Evolutionary conservation across 495 filamentous ascomycete genomes (phyloP).

Genomic region (Penicillium cinerascens): DNA sequence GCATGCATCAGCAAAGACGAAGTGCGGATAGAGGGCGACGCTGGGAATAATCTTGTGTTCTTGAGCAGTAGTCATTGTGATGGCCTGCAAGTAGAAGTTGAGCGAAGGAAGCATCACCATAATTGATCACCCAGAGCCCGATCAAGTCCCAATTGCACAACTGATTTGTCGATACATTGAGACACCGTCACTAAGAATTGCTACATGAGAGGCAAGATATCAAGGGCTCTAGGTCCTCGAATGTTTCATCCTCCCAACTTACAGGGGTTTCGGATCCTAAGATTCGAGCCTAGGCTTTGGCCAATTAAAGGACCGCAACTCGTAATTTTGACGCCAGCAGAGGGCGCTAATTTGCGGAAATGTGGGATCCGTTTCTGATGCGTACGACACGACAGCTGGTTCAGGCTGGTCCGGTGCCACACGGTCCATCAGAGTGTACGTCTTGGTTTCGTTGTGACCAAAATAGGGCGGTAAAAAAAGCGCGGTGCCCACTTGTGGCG

Average conservation of each 20-base stretch:
- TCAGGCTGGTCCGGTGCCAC: background rate
- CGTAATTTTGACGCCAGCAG: background rate
- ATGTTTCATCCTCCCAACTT: background rate
- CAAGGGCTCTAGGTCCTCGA: background rate
- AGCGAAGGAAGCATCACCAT: background rate
- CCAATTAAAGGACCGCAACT: background rate
- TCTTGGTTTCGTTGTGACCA: slow-evolving; percentile 4
- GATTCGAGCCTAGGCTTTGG: background rate
- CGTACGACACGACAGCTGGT: background rate
- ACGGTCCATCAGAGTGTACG: background rate
- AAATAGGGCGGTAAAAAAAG: slow-evolving; percentile 2
- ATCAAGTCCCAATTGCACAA: background rate
- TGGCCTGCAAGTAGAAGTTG: background rate
- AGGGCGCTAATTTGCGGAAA: slow-evolving; percentile 10
- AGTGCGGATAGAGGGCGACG: background rate
- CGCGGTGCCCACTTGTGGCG: slow-evolving; percentile 14
- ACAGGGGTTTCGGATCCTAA: background rate
- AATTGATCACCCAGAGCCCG: background rate
- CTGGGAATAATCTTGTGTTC: background rate
- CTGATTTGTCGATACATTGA: slow-evolving; percentile 12
- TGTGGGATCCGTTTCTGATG: background rate
- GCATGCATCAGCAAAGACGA: background rate
- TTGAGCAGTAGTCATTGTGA: background rate
- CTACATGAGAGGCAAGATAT: background rate
- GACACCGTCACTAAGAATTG: slow-evolving; percentile 16